Evolutionary conservation across 2,329 filamentous ascomycete species (phyloP), one percentile per base, ranked within the genome.

Genomic region (Xylariaceae sp.): DNA sequence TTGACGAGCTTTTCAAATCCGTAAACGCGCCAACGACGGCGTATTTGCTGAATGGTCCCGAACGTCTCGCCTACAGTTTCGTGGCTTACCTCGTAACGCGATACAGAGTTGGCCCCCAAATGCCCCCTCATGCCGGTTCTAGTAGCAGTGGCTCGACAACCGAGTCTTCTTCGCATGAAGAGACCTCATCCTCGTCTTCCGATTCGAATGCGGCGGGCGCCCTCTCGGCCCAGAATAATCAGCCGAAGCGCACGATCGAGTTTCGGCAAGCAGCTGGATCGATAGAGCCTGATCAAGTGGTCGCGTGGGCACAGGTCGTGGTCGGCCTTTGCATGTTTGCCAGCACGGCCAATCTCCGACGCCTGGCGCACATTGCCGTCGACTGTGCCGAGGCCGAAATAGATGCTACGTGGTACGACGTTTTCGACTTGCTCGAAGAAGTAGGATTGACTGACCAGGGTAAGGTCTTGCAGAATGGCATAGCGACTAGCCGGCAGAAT

Each of bases 201-300:
- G 22, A 26, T 11, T 26, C 22, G 6, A 11, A 26, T 11, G 22
- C 22, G 11, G 22, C 6, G 6, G 6, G 11, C 6, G 6, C 11
- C 22, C 6, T 6, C 22, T 6, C 22, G 22, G 22, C 22, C 11
- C 22, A 26, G 22, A 26, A 26, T 11, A 26, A 26, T 3, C 45
- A 45, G 17, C 7, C 24, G 2, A 53, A 50, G 31, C 45, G 54
- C 0, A 58, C 54, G 0, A 32, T 58, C 13, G 54, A 58, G 40
- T 56, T 56, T 15, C 44, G 55, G 4, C 54, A 57, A 17, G 26
- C 47, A 18, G 43, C 49, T 1, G 45, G 50, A 1, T 55, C 53
- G 2, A 29, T 54, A 16, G 34, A 53, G 3, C 9, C 50, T 0
- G 50, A 54, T 1, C 46, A 52, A 24, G 42, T 57, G 1, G 34